Evolutionary conservation across 1,284 basidiomycete species (phyloP).

Genomic region (Melampsora larici-populina): DNA sequence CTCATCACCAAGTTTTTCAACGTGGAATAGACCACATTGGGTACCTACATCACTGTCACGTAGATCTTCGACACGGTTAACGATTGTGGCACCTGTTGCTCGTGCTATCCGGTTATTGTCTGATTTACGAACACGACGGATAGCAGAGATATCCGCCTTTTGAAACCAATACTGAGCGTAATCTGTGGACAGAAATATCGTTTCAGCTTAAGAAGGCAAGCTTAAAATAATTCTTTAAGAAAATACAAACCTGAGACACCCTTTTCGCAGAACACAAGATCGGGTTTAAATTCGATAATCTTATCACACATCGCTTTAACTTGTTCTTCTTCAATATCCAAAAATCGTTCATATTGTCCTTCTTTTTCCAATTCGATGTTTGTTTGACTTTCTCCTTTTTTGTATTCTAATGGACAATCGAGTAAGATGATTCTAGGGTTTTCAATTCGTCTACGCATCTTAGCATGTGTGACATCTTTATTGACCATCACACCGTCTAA

Average conservation of each 20-base stretch:
- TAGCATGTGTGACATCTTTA: slow-evolving; percentile 98
- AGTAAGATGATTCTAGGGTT: slow-evolving; percentile 86
- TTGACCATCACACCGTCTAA: slow-evolving; percentile 92
- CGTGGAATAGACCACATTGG: slow-evolving; percentile 86
- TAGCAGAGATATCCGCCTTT: slow-evolving; percentile 83
- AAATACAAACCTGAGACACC: slow-evolving; percentile 74
- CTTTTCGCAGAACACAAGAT: slow-evolving; percentile 95
- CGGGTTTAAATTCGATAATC: slow-evolving; percentile 90
- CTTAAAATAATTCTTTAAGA: neutral
- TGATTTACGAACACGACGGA: slow-evolving; percentile 92
- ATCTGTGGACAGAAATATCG: slow-evolving; percentile 59
- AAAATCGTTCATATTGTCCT: slow-evolving; percentile 84
- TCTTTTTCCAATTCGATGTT: slow-evolving; percentile 98
- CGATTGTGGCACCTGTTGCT: slow-evolving; percentile 90
- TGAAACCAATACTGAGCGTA: slow-evolving; percentile 88
- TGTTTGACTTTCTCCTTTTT: slow-evolving; percentile 97
- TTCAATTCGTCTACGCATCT: slow-evolving; percentile 87
- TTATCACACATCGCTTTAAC: slow-evolving; percentile 82
- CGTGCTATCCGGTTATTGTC: slow-evolving; percentile 98
- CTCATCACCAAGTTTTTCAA: slow-evolving; percentile 98
- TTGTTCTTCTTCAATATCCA: slow-evolving; percentile 97
- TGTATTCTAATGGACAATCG: slow-evolving; percentile 97
- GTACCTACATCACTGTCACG: slow-evolving; percentile 88
- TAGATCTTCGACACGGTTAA: slow-evolving; percentile 93
- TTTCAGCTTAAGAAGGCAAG: neutral